Conservation (phyloP, 108 stramenopile species). For the Cyclotella baltica region DNA sequence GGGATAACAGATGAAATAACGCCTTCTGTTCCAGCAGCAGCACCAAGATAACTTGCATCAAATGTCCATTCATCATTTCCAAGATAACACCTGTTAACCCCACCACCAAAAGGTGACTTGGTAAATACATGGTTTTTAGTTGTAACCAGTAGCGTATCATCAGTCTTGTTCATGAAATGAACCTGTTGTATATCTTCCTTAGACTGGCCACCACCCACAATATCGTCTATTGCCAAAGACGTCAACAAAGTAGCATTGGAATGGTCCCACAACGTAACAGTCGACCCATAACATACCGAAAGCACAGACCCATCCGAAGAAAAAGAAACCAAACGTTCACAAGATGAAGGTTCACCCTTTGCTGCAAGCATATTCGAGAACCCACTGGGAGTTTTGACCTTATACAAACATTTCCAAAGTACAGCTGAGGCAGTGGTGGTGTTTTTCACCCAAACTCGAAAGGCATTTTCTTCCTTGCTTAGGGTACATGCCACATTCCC, state of each 20-base stretch:
- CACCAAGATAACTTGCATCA: slow-evolving; percentile 18
- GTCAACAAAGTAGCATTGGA: slow-evolving; percentile 67
- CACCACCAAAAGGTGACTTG: slow-evolving; percentile 66
- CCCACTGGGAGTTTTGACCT: slow-evolving; percentile 76
- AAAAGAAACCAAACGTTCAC: slow-evolving; percentile 57
- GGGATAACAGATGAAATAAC: slow-evolving; percentile 34
- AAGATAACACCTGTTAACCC: slow-evolving; percentile 44
- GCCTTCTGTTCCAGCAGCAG: slow-evolving; percentile 6
- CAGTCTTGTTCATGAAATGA: slow-evolving; percentile 41
- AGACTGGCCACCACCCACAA: slow-evolving; percentile 16
- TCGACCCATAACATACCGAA: slow-evolving; percentile 70
- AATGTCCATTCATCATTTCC: slow-evolving; percentile 53
- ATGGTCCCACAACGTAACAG: slow-evolving; percentile 82
- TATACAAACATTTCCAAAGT: slow-evolving; percentile 77
- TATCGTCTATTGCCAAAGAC: slow-evolving; percentile 54
- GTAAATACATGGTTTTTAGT: slow-evolving; percentile 55
- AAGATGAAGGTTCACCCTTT: slow-evolving; percentile 22
- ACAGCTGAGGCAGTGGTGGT: slow-evolving; percentile 6
- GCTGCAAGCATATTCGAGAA: slow-evolving; percentile 59
- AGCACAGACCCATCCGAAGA: slow-evolving; percentile 79
- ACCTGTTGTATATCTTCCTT: slow-evolving; percentile 52
- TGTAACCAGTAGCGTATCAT: slow-evolving; percentile 63
- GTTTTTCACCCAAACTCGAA: slow-evolving; percentile 76
- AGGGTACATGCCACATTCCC: slow-evolving; percentile 77
- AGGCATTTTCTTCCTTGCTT: slow-evolving; percentile 80